Percentiles rank a stretch among this genome's conserved stretches.
phyloP scores from a whole-genome alignment of 2,329 filamentous ascomycete species.

The Karstenula rhodostoma region DNA sequence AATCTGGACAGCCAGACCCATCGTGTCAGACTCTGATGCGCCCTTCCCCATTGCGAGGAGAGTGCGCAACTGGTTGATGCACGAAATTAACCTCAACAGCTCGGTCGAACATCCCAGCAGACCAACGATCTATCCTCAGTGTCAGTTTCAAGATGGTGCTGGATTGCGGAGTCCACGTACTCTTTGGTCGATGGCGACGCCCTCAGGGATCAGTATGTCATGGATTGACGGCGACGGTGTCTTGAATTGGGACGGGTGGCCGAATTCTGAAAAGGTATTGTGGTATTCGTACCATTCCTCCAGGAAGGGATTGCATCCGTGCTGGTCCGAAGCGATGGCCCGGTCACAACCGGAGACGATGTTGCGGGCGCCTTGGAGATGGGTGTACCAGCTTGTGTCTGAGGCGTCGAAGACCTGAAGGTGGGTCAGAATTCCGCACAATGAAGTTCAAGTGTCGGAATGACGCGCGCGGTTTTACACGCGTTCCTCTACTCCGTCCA shows the following conservation, averaged over 20 bases:
- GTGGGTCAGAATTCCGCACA: constrained; percentile 16
- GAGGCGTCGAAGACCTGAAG: constrained; percentile 58
- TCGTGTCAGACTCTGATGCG: background rate
- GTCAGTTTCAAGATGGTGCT: background rate
- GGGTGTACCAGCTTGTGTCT: constrained; percentile 57
- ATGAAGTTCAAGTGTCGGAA: background rate
- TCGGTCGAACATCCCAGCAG: constrained; percentile 59
- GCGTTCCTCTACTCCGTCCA: background rate
- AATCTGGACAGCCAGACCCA: constrained; percentile 14
- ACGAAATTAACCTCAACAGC: constrained; percentile 55
- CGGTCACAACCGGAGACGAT: background rate
- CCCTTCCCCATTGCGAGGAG: background rate
- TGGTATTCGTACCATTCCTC: constrained; percentile 60
- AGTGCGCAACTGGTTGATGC: constrained; percentile 46
- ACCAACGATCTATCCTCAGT: constrained; percentile 52
- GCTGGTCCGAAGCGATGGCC: background rate
- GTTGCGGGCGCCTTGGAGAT: constrained; percentile 52
- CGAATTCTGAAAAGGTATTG: constrained; percentile 57
- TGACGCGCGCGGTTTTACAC: background rate
- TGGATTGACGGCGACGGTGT: constrained; percentile 27
- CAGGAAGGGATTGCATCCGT: constrained; percentile 48
- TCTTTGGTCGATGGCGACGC: background rate
- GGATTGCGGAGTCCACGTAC: background rate
- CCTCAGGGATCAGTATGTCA: constrained; percentile 6
- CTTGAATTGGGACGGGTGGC: constrained; percentile 38